Conservation (phyloP, 768 basidiomycete species). For the Erythrobasidium yunnanense region DNA sequence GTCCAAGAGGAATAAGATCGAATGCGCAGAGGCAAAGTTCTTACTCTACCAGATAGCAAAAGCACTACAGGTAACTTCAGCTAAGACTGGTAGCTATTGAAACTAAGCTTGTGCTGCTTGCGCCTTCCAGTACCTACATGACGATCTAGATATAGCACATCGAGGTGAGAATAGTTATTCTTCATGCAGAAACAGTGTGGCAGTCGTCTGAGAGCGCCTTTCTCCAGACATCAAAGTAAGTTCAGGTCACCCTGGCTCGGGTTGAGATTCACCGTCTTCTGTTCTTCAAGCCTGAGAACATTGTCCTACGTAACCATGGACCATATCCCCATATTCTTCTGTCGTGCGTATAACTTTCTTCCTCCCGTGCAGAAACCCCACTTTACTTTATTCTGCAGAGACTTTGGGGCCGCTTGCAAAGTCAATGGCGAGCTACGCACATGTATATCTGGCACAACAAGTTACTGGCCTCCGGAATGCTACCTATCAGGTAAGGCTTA, state of each 20-base stretch:
- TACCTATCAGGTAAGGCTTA: background rate
- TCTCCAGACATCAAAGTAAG: constrained; percentile 18
- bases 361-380: background rate
- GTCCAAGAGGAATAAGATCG: background rate
- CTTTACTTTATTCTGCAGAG: background rate
- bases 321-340: constrained; percentile 8
- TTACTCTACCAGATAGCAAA: background rate
- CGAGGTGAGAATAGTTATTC: no score
- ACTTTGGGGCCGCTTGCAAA: constrained; percentile 2
- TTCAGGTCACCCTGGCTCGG: background rate
- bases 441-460: background rate
- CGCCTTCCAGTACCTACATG: background rate
- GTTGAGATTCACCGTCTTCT: background rate
- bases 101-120: background rate
- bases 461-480: constrained; percentile 16
- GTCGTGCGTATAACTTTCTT: background rate
- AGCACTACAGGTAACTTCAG: no score
- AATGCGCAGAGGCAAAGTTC: background rate
- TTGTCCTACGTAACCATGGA: background rate
- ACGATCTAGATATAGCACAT: background rate
- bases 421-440: background rate
- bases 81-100: background rate
- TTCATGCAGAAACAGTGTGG: no score
- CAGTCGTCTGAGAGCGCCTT: no score
- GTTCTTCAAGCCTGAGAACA: constrained; percentile 1